Conservation (phyloP, 2,329 filamentous ascomycete genomes). For the Beauveria brongniartii region DNA sequence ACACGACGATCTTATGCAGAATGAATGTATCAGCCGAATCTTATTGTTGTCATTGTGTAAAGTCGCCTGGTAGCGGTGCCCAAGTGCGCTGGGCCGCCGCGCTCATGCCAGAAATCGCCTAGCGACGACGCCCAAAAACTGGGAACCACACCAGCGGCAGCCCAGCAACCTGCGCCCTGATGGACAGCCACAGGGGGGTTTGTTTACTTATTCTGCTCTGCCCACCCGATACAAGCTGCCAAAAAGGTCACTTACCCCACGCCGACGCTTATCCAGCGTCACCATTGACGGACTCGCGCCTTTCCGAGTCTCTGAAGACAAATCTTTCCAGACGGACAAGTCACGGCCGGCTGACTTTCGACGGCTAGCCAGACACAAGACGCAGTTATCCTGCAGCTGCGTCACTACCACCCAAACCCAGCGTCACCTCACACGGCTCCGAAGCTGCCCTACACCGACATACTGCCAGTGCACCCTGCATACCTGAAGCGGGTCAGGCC, state of each 20-base stretch:
- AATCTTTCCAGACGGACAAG: neutral
- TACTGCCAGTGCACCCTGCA: neutral
- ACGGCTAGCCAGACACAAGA: neutral
- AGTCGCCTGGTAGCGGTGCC: neutral
- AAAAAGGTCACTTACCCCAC: constrained; percentile 2
- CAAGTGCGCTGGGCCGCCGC: neutral
- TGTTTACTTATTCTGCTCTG: constrained; percentile 9
- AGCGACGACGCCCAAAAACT: constrained; percentile 1
- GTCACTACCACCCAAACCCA: neutral
- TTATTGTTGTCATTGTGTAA: too few species aligned
- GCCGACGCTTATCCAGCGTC: constrained; percentile 7
- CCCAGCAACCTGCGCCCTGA: constrained; percentile 8
- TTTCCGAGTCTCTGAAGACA: neutral
- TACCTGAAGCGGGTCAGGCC: neutral
- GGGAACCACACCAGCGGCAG: neutral
- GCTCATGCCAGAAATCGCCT: neutral
- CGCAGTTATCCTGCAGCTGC: neutral
- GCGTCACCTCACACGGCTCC: constrained; percentile 4
- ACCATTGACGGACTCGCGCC: neutral
- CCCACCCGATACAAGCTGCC: neutral
- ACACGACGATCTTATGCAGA: too few species aligned
- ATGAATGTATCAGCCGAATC: too few species aligned
- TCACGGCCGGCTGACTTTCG: neutral
- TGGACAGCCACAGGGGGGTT: neutral
- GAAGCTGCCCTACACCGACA: constrained; percentile 12